A percentile compares a stretch with the other conserved stretches of the same genome.
Conservation (phyloP, 208 protist genomes). For the Trypanosoma caninum region DNA sequence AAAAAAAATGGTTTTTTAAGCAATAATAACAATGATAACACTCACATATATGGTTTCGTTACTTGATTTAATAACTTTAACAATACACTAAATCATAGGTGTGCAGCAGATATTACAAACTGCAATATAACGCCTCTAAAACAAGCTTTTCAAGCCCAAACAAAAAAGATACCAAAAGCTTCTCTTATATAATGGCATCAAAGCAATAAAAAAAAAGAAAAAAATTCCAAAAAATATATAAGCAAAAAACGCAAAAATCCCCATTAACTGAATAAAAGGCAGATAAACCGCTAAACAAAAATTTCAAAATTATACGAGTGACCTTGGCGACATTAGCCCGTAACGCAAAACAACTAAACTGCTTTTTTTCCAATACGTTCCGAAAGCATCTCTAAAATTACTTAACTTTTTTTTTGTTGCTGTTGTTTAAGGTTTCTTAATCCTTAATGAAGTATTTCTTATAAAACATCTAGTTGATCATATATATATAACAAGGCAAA, state of each 20-base stretch:
- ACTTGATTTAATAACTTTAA: slow-evolving; percentile 10
- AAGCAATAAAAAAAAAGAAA: slow-evolving; percentile 61
- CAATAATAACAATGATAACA: slow-evolving; percentile 36
- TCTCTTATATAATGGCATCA: slow-evolving; percentile 18
- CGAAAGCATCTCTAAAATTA: slow-evolving; percentile 37
- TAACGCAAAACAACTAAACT: slow-evolving; percentile 34
- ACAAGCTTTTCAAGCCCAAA: slow-evolving; percentile 24
- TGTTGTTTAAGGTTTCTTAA: slow-evolving; percentile 31
- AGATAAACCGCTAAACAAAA: slow-evolving; percentile 33
- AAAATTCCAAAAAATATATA: slow-evolving; percentile 26
- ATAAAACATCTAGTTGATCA: slow-evolving; percentile 44
- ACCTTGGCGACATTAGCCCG: slow-evolving; percentile 49
- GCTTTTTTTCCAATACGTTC: slow-evolving; percentile 36
- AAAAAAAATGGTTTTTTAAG: slow-evolving; percentile 30
- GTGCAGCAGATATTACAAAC: slow-evolving; percentile 64
- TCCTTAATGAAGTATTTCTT: slow-evolving; percentile 60
- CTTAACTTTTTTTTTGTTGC: slow-evolving; percentile 54
- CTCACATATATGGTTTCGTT: not conserved
- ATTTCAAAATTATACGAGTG: slow-evolving; percentile 35
- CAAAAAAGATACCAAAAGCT: slow-evolving; percentile 3
- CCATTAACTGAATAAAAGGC: slow-evolving; percentile 49
- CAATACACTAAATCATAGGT: slow-evolving; percentile 80
- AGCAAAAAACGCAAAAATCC: slow-evolving; percentile 52
- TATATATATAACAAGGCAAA: not conserved
- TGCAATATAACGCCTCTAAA: slow-evolving; percentile 59